Evolutionary conservation across 768 basidiomycete genomes (phyloP).

Genomic region (Sistotremastrum niveocremeum): DNA sequence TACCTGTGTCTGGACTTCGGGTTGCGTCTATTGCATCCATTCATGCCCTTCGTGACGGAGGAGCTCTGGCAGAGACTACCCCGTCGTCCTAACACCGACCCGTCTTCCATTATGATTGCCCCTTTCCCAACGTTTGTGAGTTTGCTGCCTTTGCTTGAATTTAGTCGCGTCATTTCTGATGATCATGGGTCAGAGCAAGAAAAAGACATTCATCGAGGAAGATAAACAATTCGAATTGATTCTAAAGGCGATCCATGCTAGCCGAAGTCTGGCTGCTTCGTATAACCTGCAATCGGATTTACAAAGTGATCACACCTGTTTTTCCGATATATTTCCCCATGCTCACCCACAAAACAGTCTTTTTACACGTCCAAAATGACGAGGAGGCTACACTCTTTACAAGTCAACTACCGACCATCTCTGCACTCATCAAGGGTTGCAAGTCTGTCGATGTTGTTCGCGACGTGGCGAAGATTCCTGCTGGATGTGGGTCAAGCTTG

Average conservation of each 20-base stretch:
- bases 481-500: slow-evolving; percentile 76
- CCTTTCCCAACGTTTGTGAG: slow-evolving; percentile 70
- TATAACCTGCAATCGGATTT: slow-evolving; percentile 83
- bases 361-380: slow-evolving; percentile 55
- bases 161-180: not conserved
- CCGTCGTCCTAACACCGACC: slow-evolving; percentile 65
- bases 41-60: slow-evolving; percentile 99
- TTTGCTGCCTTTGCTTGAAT: slow-evolving; percentile 5
- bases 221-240: slow-evolving; percentile 76
- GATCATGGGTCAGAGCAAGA: slow-evolving; percentile 31
- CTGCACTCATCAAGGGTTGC: slow-evolving; percentile 79
- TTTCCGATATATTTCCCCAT: slow-evolving; percentile 1
- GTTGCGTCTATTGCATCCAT: slow-evolving; percentile 82
- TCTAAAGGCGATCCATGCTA: slow-evolving; percentile 62
- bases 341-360: slow-evolving; percentile 35
- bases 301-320: slow-evolving; percentile 38
- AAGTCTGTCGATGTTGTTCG: slow-evolving; percentile 60
- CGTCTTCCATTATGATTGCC: slow-evolving; percentile 83
- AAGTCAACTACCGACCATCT: slow-evolving; percentile 61
- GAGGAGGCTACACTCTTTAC: slow-evolving; percentile 54
- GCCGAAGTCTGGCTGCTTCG: slow-evolving; percentile 75
- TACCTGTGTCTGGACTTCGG: slow-evolving; percentile 92
- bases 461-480: slow-evolving; percentile 54
- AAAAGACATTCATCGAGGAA: slow-evolving; percentile 39
- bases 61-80: slow-evolving; percentile 97